Percentiles rank a stretch among this genome's conserved stretches.
phyloP scores from a whole-genome alignment of 2,329 filamentous ascomycete species.

The Trichoderma afroharzianum region DNA sequence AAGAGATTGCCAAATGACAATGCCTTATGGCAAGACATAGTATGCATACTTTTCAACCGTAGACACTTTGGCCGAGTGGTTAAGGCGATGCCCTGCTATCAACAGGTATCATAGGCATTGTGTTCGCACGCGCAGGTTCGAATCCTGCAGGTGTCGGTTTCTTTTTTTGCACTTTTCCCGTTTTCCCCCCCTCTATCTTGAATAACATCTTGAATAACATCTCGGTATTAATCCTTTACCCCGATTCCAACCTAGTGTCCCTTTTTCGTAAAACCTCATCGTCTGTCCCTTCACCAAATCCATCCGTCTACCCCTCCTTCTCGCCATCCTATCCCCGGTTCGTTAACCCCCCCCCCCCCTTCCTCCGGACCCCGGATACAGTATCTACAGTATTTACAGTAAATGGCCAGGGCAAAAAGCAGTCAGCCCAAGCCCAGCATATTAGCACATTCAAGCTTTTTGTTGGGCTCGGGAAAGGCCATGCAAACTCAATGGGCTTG shows the following conservation, averaged over 20 bases:
- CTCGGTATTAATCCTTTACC: neutral
- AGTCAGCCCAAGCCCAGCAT: neutral
- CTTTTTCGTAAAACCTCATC: neutral
- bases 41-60: neutral
- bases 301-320: slow-evolving; percentile 1
- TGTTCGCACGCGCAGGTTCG: slow-evolving; percentile 19
- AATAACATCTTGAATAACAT: neutral
- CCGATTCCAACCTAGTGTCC: neutral
- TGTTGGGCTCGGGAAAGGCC: slow-evolving; percentile 10
- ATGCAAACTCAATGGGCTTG: neutral
- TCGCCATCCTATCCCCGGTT: neutral
- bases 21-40: neutral
- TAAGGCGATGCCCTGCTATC: slow-evolving; percentile 18
- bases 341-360: neutral
- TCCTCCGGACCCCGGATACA: neutral
- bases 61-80: slow-evolving; percentile 19
- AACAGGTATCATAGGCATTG: slow-evolving; percentile 16
- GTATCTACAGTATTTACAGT: neutral
- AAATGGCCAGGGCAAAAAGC: neutral
- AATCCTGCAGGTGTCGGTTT: slow-evolving; percentile 19
- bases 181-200: too few species aligned
- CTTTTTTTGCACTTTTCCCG: neutral
- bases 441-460: neutral
- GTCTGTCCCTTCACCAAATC: neutral
- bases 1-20: rapidly evolving